phyloP scores from a whole-genome alignment of 1,284 basidiomycete species.

The Apiotrichum brassicae region DNA sequence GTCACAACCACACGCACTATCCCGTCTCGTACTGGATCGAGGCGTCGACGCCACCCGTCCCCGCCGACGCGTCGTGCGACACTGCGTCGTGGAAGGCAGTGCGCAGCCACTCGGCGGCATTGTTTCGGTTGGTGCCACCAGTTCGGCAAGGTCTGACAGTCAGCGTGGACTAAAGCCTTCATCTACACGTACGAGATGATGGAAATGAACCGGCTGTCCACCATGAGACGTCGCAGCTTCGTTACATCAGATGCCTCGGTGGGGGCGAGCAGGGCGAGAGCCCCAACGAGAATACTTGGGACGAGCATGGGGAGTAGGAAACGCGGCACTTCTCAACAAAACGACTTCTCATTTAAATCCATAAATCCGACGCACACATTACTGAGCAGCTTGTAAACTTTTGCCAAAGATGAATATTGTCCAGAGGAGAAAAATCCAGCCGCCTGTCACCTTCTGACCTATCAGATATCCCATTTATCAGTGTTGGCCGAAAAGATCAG shows the following conservation, averaged over 20 bases:
- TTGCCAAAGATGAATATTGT: no score
- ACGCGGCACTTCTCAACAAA: no score
- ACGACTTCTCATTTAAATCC: no score
- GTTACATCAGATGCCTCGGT: background rate
- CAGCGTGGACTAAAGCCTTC: background rate
- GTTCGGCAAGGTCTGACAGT: slow-evolving; percentile 31
- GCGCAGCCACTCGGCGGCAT: slow-evolving; percentile 18
- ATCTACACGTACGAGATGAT: slow-evolving; percentile 1
- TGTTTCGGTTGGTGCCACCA: slow-evolving; percentile 11
- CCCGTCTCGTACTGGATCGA: slow-evolving; percentile 16
- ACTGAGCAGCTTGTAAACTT: no score
- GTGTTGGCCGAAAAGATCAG: no score
- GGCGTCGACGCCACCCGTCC: slow-evolving; percentile 19
- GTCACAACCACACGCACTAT: slow-evolving; percentile 2
- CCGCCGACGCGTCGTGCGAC: slow-evolving; percentile 11
- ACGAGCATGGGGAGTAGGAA: background rate
- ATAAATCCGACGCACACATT: no score
- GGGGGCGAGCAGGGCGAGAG: background rate
- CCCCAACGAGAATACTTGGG: background rate
- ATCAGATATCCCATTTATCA: no score
- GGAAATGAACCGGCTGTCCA: slow-evolving; percentile 7
- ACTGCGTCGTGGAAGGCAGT: slow-evolving; percentile 19
- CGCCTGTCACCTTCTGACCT: no score
- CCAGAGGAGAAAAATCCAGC: no score
- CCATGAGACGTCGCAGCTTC: slow-evolving; percentile 14